Conservation (phyloP, 2,329 filamentous ascomycete genomes). For the Microthyrium microscopicum region DNA sequence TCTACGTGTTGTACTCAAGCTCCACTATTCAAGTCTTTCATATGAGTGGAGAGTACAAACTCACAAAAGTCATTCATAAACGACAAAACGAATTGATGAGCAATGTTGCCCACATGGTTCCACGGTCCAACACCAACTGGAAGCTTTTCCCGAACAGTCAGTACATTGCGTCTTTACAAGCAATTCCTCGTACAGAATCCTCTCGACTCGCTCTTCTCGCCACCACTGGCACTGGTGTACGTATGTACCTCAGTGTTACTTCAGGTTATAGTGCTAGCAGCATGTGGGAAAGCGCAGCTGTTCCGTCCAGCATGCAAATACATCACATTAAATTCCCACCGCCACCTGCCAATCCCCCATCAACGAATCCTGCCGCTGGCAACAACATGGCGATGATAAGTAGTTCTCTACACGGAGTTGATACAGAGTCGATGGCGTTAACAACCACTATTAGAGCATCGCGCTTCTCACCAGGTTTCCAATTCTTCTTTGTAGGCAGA, state of each 20-base stretch:
- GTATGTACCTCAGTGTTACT: slow-evolving; percentile 81
- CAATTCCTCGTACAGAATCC: slow-evolving; percentile 65
- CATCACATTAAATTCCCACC: slow-evolving; percentile 93
- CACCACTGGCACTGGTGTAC: slow-evolving; percentile 75
- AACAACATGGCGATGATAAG: background rate
- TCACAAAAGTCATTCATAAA: slow-evolving; percentile 39
- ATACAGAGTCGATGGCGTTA: slow-evolving; percentile 19
- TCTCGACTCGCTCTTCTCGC: slow-evolving; percentile 78
- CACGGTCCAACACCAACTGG: slow-evolving; percentile 27
- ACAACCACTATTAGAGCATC: slow-evolving; percentile 19
- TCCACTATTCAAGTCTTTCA: slow-evolving; percentile 88
- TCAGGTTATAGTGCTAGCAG: slow-evolving; percentile 30
- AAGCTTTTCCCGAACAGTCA: slow-evolving; percentile 57
- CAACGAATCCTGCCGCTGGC: slow-evolving; percentile 1
- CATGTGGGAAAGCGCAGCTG: slow-evolving; percentile 33
- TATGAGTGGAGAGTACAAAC: slow-evolving; percentile 45
- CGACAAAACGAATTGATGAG: slow-evolving; percentile 36
- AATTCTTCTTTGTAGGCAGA: slow-evolving; percentile 64
- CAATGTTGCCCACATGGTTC: slow-evolving; percentile 74
- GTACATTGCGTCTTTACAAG: slow-evolving; percentile 67
- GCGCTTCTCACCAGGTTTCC: slow-evolving; percentile 73
- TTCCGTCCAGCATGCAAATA: slow-evolving; percentile 89
- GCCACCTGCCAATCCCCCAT: slow-evolving; percentile 13
- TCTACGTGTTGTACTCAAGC: slow-evolving; percentile 78
- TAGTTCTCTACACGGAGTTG: slow-evolving; percentile 7